phyloP scores from a whole-genome alignment of 257 asterid species.

The Echites panduratus region DNA sequence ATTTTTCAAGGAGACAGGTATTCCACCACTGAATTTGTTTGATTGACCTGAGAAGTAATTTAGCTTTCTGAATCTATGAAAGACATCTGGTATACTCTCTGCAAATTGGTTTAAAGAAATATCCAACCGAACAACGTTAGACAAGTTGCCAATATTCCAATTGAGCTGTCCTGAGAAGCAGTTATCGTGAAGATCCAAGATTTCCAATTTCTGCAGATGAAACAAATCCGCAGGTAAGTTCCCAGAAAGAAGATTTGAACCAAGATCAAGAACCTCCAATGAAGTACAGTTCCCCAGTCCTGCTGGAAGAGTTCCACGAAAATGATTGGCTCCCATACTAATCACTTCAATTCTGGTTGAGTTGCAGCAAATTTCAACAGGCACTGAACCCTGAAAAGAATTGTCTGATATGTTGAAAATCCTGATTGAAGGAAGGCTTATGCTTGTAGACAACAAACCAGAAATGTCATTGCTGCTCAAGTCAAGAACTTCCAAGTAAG shows the following conservation, averaged over 20 bases:
- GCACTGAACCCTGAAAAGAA: slow-evolving; percentile 40
- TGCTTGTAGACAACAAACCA: slow-evolving; percentile 37
- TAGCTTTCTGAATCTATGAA: slow-evolving; percentile 37
- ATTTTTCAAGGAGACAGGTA: slow-evolving; percentile 60
- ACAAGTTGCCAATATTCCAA: slow-evolving; percentile 51
- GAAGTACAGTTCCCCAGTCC: slow-evolving; percentile 53
- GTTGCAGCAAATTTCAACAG: slow-evolving; percentile 51
- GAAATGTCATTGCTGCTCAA: slow-evolving; percentile 46
- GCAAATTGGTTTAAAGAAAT: slow-evolving; percentile 47
- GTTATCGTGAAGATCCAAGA: slow-evolving; percentile 48
- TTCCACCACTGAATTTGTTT: slow-evolving; percentile 43
- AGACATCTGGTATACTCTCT: slow-evolving; percentile 57
- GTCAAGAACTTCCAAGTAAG: slow-evolving; percentile 46
- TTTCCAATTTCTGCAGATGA: slow-evolving; percentile 35
- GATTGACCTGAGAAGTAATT: slow-evolving; percentile 62
- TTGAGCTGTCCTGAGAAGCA: slow-evolving; percentile 46
- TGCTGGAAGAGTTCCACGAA: slow-evolving; percentile 35
- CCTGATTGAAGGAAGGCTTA: slow-evolving; percentile 45
- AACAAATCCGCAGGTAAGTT: slow-evolving; percentile 57
- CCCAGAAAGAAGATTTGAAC: slow-evolving; percentile 45
- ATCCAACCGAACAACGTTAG: slow-evolving; percentile 51
- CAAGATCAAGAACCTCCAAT: slow-evolving; percentile 45
- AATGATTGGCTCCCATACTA: slow-evolving; percentile 38
- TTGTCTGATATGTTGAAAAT: slow-evolving; percentile 52
- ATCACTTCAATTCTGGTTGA: slow-evolving; percentile 42